Conservation (phyloP, 2,329 filamentous ascomycete species). For the Botrytis porri region DNA sequence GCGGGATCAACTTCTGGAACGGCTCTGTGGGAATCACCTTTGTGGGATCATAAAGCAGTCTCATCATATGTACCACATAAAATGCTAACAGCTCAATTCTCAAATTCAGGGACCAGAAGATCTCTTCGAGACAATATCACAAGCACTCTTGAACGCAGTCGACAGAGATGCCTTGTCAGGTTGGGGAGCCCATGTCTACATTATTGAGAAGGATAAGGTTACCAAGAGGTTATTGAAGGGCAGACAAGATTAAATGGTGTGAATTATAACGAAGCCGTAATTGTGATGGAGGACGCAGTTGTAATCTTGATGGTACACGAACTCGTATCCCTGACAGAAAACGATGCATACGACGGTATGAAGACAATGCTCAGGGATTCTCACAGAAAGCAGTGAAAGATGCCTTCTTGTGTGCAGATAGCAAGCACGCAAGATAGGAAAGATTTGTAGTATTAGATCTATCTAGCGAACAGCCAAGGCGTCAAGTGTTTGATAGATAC, state of each 20-base stretch:
- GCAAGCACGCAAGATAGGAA: background rate
- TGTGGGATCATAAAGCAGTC: background rate
- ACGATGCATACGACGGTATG: slow-evolving; percentile 17
- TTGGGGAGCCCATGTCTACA: slow-evolving; percentile 98
- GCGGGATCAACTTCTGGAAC: background rate
- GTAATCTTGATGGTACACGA: background rate
- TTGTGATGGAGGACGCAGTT: background rate
- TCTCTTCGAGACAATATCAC: slow-evolving; percentile 97
- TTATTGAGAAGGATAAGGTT: slow-evolving; percentile 99
- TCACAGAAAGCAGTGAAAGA: slow-evolving; percentile 1
- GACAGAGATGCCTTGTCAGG: slow-evolving; percentile 95
- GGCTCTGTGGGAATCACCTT: background rate
- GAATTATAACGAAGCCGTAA: background rate
- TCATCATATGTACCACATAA: background rate
- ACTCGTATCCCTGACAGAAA: background rate
- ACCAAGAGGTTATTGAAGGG: slow-evolving; percentile 98
- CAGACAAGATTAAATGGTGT: slow-evolving; percentile 72
- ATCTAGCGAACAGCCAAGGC: slow-evolving; percentile 9
- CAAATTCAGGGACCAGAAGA: slow-evolving; percentile 73
- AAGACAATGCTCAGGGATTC: slow-evolving; percentile 16
- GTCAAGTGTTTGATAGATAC: slow-evolving; percentile 16
- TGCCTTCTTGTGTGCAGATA: background rate
- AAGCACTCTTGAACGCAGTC: slow-evolving; percentile 90
- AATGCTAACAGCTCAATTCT: slow-evolving; percentile 13
- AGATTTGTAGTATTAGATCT: slow-evolving; percentile 31